Base-by-base conservation (phyloP, 495 filamentous ascomycete genomes). In the Chlorociboria aeruginascens region DNA sequence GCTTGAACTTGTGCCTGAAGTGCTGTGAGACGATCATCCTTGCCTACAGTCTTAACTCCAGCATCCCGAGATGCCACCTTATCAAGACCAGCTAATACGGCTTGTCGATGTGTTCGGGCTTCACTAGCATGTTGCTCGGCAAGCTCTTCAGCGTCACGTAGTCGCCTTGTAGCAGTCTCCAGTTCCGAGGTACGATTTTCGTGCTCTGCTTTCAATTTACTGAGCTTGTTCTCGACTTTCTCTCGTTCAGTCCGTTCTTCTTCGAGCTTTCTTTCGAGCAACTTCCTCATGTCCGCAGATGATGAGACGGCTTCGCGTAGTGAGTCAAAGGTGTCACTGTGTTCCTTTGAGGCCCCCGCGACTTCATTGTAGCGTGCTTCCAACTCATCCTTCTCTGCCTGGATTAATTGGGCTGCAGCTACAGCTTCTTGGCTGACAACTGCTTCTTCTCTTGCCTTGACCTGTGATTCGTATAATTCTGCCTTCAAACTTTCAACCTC, bases 71-170 rank as follows among this genome's bases (percentile, higher is more conserved):
- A 59, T 6, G 70, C 62, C 25, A 85, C 69, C 63, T 81, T 86
- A 46, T 88, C 84, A 9, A 99, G 72, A 2, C 93, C 93, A 13
- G 79, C 72, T 28, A 95, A 66, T 40, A 99, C 79, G 30, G 85
- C 89, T 52, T 85, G 70, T 43, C 86, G 86, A 55, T 96, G 90
- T 35, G 83, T 81, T 36, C 81, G 74, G 1, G 93, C 92, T 64
- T 99, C 93, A 49, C 78, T 81, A 11, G 89, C 83, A 60, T 93
- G 79, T 36, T 77, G 85, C 47, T 92, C 87, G n/a, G 85, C 83
- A 29, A 97, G 62, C 59, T 97, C 89, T 65, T 99, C 89, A 9
- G 87, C 79, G 63, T 96, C 89, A 29, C 77, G 76, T 32, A 97
- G 65, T 34, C 84, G 81, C 50, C 85, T 78, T 20, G 73, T 83